Base-by-base conservation (phyloP, 1,284 basidiomycete genomes). In the Taiwanofungus camphoratus region DNA sequence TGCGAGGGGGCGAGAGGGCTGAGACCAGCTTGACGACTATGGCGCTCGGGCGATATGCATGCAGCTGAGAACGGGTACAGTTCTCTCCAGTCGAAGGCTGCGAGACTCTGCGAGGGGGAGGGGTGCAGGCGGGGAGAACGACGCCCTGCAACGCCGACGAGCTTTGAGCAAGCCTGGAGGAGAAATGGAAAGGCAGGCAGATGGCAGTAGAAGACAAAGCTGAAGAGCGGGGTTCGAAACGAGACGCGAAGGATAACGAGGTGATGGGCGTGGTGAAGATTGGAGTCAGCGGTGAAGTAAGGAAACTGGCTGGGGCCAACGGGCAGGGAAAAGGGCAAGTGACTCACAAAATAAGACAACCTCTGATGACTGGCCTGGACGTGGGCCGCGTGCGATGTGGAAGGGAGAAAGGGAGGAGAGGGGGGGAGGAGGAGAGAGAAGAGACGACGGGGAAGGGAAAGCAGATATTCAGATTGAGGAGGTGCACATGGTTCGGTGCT, bases 151-250 rank as follows among this genome's bases (percentile, higher is more conserved):
- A 29, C 53, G 55, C 55, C 55, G 53, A 50, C 49, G 49, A 51
- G 55, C 49, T 45, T 42, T 38, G 42, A 27, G 47, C 49, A 44
- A 52, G 52, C 51, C 55, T 53, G 46, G 51, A 34, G 48, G 44
- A 41, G 50, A 54, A 50, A 51, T 43, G 46, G 55, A 49, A 55
- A 51, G 51, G 49, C 50, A 52, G 51, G 54, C 54, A 47, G 53
- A 61, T 61, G 59, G 60, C 57, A 58, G 57, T 56, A 57, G 52
- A 55, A 56, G 47, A 52, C 53, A 57, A 55, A 57, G 57, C 51
- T 58, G 44, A 41, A 41, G 49, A 40, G 52, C 51, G 46, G 50
- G 51, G 56, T 31, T 51, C 49, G 52, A 48, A 54, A 44, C 26
- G 51, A 41, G 50, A 48, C 45, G 45, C 49, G 39, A 47, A 39